phyloP scores from a whole-genome alignment of 768 basidiomycete species.

The Cyclocybe cylindracea region DNA sequence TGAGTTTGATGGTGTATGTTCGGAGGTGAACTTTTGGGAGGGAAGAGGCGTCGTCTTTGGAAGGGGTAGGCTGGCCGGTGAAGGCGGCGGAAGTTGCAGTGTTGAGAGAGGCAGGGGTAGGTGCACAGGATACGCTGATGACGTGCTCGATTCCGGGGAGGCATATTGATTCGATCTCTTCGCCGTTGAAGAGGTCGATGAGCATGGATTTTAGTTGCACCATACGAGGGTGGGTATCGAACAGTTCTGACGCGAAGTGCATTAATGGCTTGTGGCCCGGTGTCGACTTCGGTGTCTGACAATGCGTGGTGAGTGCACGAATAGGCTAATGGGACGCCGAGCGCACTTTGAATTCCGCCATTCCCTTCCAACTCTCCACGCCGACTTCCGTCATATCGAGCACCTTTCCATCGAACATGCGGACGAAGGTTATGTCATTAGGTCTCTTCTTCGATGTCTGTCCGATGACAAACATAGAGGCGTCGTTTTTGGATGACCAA shows the following conservation, averaged over 20 bases:
- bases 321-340: not conserved
- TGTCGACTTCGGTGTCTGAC: conserved; percentile 85
- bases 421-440: conserved; percentile 78
- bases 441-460: conserved; percentile 95
- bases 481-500: conserved; percentile 94
- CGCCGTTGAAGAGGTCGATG: conserved; percentile 88
- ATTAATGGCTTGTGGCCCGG: conserved; percentile 90
- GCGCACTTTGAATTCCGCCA: conserved; percentile 83
- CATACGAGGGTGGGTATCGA: conserved; percentile 92
- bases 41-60: conserved; percentile 38
- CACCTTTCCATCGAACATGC: conserved; percentile 84
- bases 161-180: conserved; percentile 81
- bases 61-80: conserved; percentile 20
- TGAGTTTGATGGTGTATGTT: conserved; percentile 75
- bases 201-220: conserved; percentile 90
- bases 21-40: conserved; percentile 90
- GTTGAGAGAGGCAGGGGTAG: conserved; percentile 57
- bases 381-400: conserved; percentile 97
- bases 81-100: conserved; percentile 33
- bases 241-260: conserved; percentile 94
- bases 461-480: conserved; percentile 86
- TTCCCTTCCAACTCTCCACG: conserved; percentile 76
- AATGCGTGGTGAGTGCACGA: not conserved
- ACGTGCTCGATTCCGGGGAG: conserved; percentile 86
- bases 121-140: conserved; percentile 77